These are phyloP conservation scores for Aspergillus tubingensis DNA, from an alignment of 2,329 filamentous ascomycete genomes.

Conservation along the genomic window DNA sequence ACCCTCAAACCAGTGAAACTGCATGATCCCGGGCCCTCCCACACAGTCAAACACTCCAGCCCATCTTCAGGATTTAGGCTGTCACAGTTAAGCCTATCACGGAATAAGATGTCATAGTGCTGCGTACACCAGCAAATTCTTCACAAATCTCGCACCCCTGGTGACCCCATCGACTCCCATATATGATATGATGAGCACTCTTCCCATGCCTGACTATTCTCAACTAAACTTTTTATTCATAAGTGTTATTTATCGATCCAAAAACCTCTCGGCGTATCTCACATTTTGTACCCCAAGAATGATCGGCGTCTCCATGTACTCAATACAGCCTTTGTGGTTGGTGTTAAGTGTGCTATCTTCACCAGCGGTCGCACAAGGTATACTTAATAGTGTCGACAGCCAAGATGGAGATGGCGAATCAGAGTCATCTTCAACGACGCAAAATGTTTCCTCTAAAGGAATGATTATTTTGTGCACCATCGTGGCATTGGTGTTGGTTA, in stretches of 20 bases:
- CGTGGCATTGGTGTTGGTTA: constrained; percentile 22
- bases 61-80: neutral
- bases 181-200: neutral
- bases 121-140: neutral
- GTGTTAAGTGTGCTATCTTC: constrained; percentile 11
- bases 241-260: neutral
- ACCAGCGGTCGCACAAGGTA: constrained; percentile 14
- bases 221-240: neutral
- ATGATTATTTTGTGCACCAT: constrained; percentile 25
- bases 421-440: constrained; percentile 10
- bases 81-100: constrained; percentile 2
- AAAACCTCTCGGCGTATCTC: neutral
- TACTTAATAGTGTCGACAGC: constrained; percentile 16
- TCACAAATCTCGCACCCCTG: neutral
- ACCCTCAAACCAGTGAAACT: neutral
- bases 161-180: neutral
- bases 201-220: neutral
- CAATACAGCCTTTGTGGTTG: neutral
- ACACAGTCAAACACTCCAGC: neutral
- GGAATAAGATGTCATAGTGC: neutral
- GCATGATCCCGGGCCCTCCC: neutral
- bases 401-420: constrained; percentile 17
- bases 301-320: constrained; percentile 4
- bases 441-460: constrained; percentile 18
- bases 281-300: no score